Base-by-base conservation (phyloP, 2,329 filamentous ascomycete genomes). In the Aspergillus sp. region DNA sequence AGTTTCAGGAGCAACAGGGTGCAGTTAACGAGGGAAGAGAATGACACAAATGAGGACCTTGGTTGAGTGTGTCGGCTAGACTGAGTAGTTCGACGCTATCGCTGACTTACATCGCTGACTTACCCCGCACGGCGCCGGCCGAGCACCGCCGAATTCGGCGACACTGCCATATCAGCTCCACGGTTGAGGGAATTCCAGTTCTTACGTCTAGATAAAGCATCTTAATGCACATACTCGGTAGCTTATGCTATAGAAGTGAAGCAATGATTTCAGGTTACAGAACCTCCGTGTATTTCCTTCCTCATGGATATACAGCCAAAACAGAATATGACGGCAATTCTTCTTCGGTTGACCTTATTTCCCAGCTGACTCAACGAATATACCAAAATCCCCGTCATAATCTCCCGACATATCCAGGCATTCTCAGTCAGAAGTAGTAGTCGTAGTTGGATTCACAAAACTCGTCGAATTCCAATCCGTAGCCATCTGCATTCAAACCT, bases 381-480 rank as follows among this genome's bases (percentile, higher is more conserved):
- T 13, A 5, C 12, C 4, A 36, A 1, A 13, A 12, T 5, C 5
- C 30, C 3, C 10, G 30, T 32, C 1, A 32, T 12, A 32, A 7
- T 25, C 23, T 6, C 6, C 23, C 30, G 4, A 12, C 13, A 13
- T 32, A 43, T 43, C 2, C 15, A 2, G 15, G 19, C 6, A 1
- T 1, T 19, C 3, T 43, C 39, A 32, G 5, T 5, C 30, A 36
- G 32, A 10, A 3, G n/a, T 10, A 43, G 17, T 19, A 5, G 41
- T 30, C 6, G 13, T 15, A 4, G n/a, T 5, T 1, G 25, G n/a
- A 36, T 52, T 38, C 17, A 61, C 23, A 30, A 61, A 53, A 19
- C 38, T 63, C 15, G 66, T 69, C 8, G 61, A 56, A 41, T 65
- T 68, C 65, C 66, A 69, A 56, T 71, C 68, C 1, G 57, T 59